Percentiles rank a stretch among this genome's conserved stretches.
Evolutionary conservation across 768 basidiomycete species (phyloP).

Genomic region (Amanita jacksonii): DNA sequence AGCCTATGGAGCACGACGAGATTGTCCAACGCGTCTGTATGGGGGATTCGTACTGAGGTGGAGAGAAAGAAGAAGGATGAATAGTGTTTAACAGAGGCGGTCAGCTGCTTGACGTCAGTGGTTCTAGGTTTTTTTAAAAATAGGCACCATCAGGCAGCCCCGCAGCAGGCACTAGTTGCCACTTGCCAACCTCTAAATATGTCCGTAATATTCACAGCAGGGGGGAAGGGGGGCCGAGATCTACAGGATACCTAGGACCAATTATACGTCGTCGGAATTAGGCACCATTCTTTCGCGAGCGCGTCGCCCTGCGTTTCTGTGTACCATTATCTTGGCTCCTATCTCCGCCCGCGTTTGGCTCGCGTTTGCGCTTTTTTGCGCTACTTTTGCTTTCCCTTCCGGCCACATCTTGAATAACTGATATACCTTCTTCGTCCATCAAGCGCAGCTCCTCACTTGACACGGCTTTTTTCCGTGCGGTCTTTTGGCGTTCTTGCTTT

Average conservation of each 20-base stretch:
- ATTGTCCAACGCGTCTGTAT: too few species aligned
- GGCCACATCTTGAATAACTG: not conserved
- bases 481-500: not conserved
- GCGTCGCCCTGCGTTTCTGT: not conserved
- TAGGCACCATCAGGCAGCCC: too few species aligned
- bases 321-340: not conserved
- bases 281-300: not conserved
- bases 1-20: too few species aligned
- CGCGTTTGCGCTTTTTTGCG: slow-evolving; percentile 2
- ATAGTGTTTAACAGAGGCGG: too few species aligned
- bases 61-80: too few species aligned
- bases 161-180: too few species aligned
- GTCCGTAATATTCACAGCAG: too few species aligned
- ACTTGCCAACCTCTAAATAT: too few species aligned
- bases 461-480: not conserved
- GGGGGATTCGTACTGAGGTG: too few species aligned
- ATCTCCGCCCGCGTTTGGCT: not conserved
- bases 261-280: too few species aligned
- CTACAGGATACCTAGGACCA: not conserved
- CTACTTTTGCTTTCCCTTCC: not conserved
- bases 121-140: too few species aligned
- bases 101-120: too few species aligned
- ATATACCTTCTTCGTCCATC: not conserved
- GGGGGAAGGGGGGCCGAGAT: not conserved
- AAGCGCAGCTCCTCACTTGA: not conserved